Conservation (phyloP, 345 rosid species). For the Triadica sebifera region DNA sequence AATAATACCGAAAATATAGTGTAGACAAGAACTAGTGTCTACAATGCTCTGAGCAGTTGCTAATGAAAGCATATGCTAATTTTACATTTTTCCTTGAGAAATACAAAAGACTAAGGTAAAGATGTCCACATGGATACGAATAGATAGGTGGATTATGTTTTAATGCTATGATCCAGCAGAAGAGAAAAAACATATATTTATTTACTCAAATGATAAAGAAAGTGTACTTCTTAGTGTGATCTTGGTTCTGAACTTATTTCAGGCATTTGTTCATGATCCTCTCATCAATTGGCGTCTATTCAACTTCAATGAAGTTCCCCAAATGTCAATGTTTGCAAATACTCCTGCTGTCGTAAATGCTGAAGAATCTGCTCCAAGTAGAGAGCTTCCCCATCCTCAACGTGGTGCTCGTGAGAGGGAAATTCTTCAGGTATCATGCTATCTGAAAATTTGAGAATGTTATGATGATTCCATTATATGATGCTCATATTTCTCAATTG, state of each 20-base stretch:
- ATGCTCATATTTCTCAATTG: conserved; percentile 13
- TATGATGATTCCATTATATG: not conserved
- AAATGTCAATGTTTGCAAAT: conserved; percentile 62
- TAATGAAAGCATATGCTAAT: not conserved
- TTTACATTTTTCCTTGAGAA: not conserved
- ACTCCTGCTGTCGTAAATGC: conserved; percentile 52
- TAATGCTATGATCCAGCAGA: not conserved
- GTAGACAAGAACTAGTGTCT: not conserved
- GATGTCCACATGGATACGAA: not conserved
- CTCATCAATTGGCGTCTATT: conserved; percentile 99
- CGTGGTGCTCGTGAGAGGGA: conserved; percentile 91
- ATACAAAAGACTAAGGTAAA: not conserved
- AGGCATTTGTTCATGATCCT: conserved; percentile 99
- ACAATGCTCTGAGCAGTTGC: not conserved
- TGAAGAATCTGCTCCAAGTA: conserved; percentile 56
- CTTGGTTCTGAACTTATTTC: conserved; percentile 23
- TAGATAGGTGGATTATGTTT: not conserved
- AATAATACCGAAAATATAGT: not conserved
- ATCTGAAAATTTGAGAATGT: not conserved
- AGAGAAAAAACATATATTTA: not conserved
- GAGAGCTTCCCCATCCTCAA: conserved; percentile 86
- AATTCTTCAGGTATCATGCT: conserved; percentile 73
- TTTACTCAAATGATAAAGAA: not conserved
- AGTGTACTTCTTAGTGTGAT: conserved; percentile 8
- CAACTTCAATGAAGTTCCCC: conserved; percentile 95